A percentile compares a stretch with the other conserved stretches of the same genome.
phyloP scores from a whole-genome alignment of 495 filamentous ascomycete species.

The Penicillium pulvis region DNA sequence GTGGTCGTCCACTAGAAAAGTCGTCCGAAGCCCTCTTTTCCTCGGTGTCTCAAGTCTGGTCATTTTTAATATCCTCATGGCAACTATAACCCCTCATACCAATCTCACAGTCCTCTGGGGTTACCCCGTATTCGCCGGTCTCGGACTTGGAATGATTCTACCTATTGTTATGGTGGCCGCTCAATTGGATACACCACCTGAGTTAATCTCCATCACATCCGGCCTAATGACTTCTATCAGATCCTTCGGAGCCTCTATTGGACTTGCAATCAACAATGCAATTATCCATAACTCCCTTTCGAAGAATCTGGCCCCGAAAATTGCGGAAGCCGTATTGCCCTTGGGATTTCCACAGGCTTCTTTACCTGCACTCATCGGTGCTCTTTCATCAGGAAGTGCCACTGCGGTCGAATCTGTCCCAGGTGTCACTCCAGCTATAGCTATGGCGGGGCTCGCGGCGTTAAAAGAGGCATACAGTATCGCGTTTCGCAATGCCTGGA shows the following conservation, averaged over 20 bases:
- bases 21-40: background rate
- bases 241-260: background rate
- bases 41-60: background rate
- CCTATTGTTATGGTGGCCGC: constrained; percentile 1
- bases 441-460: background rate
- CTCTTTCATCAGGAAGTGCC: background rate
- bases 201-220: background rate
- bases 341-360: background rate
- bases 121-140: background rate
- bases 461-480: background rate
- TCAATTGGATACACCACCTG: background rate
- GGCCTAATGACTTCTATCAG: background rate
- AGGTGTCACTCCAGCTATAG: background rate
- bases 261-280: background rate
- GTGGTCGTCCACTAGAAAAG: background rate
- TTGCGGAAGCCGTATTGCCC: background rate
- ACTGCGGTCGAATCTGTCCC: background rate
- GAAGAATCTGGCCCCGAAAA: background rate
- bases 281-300: background rate
- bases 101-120: background rate
- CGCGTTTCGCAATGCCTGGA: background rate
- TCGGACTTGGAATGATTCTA: background rate
- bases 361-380: background rate
- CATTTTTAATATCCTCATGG: background rate
- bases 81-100: background rate